phyloP scores from a whole-genome alignment of 306 rosid genomes.

The Rubus parviflorus region DNA sequence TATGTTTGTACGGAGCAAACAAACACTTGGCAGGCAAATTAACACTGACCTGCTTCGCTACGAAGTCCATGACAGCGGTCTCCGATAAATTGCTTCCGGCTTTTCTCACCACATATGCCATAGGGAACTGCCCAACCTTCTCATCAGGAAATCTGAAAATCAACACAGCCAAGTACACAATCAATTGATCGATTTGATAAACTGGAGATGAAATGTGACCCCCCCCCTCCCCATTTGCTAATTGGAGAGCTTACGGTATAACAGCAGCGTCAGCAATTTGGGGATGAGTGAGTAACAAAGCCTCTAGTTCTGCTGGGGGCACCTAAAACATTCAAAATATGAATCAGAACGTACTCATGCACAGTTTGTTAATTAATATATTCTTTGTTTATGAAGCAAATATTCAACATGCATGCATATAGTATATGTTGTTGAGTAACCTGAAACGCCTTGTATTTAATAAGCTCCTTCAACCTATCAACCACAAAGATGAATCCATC shows the following conservation, averaged over 20 bases:
- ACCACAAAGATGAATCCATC: constrained; percentile 89
- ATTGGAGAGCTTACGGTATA: constrained; percentile 69
- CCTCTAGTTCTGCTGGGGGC: constrained; percentile 95
- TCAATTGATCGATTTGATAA: too few relatives aligned
- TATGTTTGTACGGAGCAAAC: background rate
- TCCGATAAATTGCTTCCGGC: constrained; percentile 55
- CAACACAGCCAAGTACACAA: background rate
- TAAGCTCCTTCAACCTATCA: constrained; percentile 89
- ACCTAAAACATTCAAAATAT: constrained; percentile 36
- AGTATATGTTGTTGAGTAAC: constrained; percentile 16
- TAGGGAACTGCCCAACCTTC: constrained; percentile 84
- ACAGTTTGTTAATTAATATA: too few relatives aligned
- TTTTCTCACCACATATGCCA: constrained; percentile 83
- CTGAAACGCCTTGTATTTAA: constrained; percentile 95
- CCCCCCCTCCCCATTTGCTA: too few relatives aligned
- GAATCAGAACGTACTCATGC: too few relatives aligned
- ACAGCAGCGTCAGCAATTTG: constrained; percentile 79
- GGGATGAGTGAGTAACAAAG: constrained; percentile 76
- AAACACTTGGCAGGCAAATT: background rate
- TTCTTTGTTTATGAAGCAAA: too few relatives aligned
- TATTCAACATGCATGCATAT: background rate
- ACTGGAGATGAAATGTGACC: too few relatives aligned
- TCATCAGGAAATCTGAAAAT: constrained; percentile 66
- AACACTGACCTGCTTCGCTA: constrained; percentile 61
- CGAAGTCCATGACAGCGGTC: constrained; percentile 60